Evolutionary conservation across 306 rosid species (phyloP).

Genomic region (Cicer bijugum): DNA sequence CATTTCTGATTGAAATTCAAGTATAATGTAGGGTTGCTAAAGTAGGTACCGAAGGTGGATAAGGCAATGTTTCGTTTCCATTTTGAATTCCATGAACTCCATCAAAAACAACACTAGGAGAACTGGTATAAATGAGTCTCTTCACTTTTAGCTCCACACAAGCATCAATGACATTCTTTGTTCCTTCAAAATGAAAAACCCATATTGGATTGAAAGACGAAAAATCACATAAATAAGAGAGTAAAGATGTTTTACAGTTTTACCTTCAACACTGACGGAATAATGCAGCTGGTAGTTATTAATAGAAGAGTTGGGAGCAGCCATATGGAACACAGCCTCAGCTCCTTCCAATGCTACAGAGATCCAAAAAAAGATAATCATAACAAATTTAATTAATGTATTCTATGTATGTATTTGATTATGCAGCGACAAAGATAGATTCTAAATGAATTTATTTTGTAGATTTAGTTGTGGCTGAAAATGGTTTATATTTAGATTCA

Average conservation of each 20-base stretch:
- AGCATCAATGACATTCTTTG: conserved; percentile 84
- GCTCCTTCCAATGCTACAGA: conserved; percentile 76
- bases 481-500: no score
- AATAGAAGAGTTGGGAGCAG: conserved; percentile 92
- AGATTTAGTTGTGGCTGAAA: no score
- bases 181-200: conserved; percentile 56
- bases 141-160: conserved; percentile 79
- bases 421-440: no score
- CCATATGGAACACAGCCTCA: conserved; percentile 95
- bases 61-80: conserved; percentile 80
- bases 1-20: neutral
- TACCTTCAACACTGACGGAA: conserved; percentile 93
- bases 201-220: neutral
- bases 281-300: conserved; percentile 78
- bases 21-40: neutral
- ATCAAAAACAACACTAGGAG: conserved; percentile 94
- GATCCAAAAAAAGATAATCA: neutral
- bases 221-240: neutral
- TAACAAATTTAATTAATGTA: neutral
- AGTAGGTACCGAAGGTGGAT: conserved; percentile 68
- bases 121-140: conserved; percentile 82
- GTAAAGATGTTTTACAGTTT: neutral
- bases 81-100: conserved; percentile 76
- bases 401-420: no score
- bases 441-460: no score